These are phyloP conservation scores for Pleurotus djamor DNA, from an alignment of 768 basidiomycete genomes.

Conservation along the genomic window DNA sequence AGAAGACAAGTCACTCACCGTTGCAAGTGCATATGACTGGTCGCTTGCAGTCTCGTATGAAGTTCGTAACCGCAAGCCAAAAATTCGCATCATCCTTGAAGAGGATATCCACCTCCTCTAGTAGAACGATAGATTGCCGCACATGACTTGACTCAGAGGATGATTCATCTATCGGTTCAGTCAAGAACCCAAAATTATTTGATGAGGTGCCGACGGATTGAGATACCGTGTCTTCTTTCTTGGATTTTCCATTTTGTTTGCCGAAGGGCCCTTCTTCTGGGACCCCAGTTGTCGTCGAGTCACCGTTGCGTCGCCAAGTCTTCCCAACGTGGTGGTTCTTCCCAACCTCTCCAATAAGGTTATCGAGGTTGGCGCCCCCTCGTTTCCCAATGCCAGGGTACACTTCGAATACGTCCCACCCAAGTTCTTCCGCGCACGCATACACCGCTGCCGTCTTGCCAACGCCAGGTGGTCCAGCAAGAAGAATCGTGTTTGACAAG, in stretches of 20 bases:
- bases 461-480: slow-evolving; percentile 77
- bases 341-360: slow-evolving; percentile 88
- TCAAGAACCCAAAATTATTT: slow-evolving; percentile 21
- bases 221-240: slow-evolving; percentile 1
- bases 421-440: slow-evolving; percentile 91
- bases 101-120: slow-evolving; percentile 95
- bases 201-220: slow-evolving; percentile 9
- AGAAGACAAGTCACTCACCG: slow-evolving; percentile 49
- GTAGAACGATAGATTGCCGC: slow-evolving; percentile 83
- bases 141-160: slow-evolving; percentile 24
- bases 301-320: slow-evolving; percentile 10
- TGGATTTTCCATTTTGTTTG: slow-evolving; percentile 1
- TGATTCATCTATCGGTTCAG: slow-evolving; percentile 1
- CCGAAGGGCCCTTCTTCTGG: neutral
- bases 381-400: slow-evolving; percentile 94
- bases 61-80: slow-evolving; percentile 77
- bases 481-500: slow-evolving; percentile 84
- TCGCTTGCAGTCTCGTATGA: slow-evolving; percentile 81
- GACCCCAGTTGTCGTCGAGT: neutral
- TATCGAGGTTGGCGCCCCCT: slow-evolving; percentile 72
- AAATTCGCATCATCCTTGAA: slow-evolving; percentile 86
- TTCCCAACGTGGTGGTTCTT: slow-evolving; percentile 82
- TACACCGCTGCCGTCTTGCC: slow-evolving; percentile 95
- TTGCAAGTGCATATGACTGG: slow-evolving; percentile 97
- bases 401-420: slow-evolving; percentile 96